Evolutionary conservation across 2,329 filamentous ascomycete genomes (phyloP).

Genomic region (Metarhizium humberi): DNA sequence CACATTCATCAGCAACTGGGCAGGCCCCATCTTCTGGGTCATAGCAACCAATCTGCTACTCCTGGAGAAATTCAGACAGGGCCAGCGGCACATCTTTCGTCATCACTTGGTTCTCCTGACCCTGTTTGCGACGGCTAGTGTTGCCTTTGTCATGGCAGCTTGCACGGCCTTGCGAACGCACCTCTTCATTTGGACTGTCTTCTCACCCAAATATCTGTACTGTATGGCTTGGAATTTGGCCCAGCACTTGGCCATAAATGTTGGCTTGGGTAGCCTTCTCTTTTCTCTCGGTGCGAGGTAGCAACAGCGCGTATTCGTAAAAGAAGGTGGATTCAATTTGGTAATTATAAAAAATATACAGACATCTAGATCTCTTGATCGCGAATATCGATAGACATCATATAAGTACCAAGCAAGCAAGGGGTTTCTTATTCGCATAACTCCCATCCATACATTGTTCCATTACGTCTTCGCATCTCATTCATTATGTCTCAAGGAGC

Average conservation of each 20-base stretch:
- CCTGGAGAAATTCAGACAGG: slow-evolving; percentile 25
- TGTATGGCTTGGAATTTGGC: slow-evolving; percentile 79
- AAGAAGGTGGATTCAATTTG: background rate
- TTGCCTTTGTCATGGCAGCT: slow-evolving; percentile 74
- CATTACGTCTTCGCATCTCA: slow-evolving; percentile 2
- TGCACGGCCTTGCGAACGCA: slow-evolving; percentile 79
- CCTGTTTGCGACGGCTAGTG: slow-evolving; percentile 55
- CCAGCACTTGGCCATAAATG: slow-evolving; percentile 68
- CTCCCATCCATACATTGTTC: background rate
- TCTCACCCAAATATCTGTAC: slow-evolving; percentile 93
- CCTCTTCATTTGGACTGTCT: slow-evolving; percentile 97
- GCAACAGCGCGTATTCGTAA: background rate
- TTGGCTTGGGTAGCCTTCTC: slow-evolving; percentile 50
- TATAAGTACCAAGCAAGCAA: background rate
- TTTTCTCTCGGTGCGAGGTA: slow-evolving; percentile 38
- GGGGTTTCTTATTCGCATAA: background rate
- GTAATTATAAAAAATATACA: background rate
- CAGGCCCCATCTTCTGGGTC: slow-evolving; percentile 80
- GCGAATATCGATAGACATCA: background rate
- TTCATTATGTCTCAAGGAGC: background rate
- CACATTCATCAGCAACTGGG: slow-evolving; percentile 87
- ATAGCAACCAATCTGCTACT: slow-evolving; percentile 55
- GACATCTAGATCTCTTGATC: background rate
- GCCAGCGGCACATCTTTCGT: slow-evolving; percentile 23
- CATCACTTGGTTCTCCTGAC: slow-evolving; percentile 58